Evolutionary conservation across 805 yeast species (phyloP).

Genomic region (Candida oleophila): DNA sequence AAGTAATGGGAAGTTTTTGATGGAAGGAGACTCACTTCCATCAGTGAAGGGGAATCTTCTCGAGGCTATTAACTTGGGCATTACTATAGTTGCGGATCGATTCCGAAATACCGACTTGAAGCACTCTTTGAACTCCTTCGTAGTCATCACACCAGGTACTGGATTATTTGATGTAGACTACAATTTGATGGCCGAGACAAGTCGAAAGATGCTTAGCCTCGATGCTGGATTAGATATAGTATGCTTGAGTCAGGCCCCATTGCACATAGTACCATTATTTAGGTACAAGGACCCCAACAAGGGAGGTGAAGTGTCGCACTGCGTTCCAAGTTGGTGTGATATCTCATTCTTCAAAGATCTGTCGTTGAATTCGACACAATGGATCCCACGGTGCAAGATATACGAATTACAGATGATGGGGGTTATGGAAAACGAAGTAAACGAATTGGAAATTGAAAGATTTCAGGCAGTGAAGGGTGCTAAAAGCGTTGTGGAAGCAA

Average conservation of each 20-base stretch:
- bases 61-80: slow-evolving; percentile 83
- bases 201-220: slow-evolving; percentile 68
- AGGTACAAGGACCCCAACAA: slow-evolving; percentile 55
- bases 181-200: slow-evolving; percentile 69
- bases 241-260: slow-evolving; percentile 85
- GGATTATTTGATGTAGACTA: slow-evolving; percentile 92
- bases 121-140: slow-evolving; percentile 87
- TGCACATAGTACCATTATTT: slow-evolving; percentile 89
- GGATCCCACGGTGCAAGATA: slow-evolving; percentile 94
- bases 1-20: slow-evolving; percentile 30
- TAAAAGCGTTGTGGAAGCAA: slow-evolving; percentile 52
- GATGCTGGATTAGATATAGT: slow-evolving; percentile 88
- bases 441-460: slow-evolving; percentile 64
- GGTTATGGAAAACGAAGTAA: slow-evolving; percentile 85
- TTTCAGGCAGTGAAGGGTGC: slow-evolving; percentile 36
- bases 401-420: slow-evolving; percentile 99
- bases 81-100: slow-evolving; percentile 72
- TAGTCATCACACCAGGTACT: slow-evolving; percentile 86
- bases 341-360: slow-evolving; percentile 83
- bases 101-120: slow-evolving; percentile 83
- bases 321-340: slow-evolving; percentile 95
- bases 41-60: slow-evolving; percentile 86
- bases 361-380: slow-evolving; percentile 46
- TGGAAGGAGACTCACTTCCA: slow-evolving; percentile 72
- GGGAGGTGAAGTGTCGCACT: slow-evolving; percentile 54